Percentiles rank a stretch among this genome's conserved stretches.
Conservation (phyloP, 202 grass and related monocot species). For the Carex sylvatica region DNA sequence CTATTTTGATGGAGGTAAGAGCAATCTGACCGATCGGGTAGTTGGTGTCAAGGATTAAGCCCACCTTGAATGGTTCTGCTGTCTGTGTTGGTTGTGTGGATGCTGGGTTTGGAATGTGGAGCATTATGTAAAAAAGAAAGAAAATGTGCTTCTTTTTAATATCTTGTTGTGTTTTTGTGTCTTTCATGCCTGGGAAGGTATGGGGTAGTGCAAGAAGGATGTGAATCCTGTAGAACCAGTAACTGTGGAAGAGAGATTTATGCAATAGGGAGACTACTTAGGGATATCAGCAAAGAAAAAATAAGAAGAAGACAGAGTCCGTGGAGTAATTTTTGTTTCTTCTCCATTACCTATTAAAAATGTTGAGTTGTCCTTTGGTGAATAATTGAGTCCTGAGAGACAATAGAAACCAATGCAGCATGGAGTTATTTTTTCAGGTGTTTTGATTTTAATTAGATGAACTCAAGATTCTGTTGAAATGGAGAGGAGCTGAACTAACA, state of each 20-base stretch:
- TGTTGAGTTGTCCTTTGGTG: background rate
- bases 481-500: background rate
- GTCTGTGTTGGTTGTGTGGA: background rate
- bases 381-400: background rate
- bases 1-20: conserved; percentile 16
- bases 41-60: conserved; percentile 28
- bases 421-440: background rate
- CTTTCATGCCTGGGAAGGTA: background rate
- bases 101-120: background rate
- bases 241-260: background rate
- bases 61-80: conserved; percentile 1
- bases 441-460: background rate
- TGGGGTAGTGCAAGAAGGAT: background rate
- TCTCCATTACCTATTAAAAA: too few species aligned
- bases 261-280: background rate
- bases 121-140: background rate
- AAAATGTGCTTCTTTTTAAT: background rate
- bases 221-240: background rate
- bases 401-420: background rate
- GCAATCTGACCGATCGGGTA: background rate
- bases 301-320: too few species aligned
- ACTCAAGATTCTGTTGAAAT: background rate
- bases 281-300: too few species aligned
- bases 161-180: background rate
- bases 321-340: too few species aligned